These are phyloP conservation scores for Coffea eugenioides DNA, from an alignment of 257 asterid species.

Conservation along the genomic window DNA sequence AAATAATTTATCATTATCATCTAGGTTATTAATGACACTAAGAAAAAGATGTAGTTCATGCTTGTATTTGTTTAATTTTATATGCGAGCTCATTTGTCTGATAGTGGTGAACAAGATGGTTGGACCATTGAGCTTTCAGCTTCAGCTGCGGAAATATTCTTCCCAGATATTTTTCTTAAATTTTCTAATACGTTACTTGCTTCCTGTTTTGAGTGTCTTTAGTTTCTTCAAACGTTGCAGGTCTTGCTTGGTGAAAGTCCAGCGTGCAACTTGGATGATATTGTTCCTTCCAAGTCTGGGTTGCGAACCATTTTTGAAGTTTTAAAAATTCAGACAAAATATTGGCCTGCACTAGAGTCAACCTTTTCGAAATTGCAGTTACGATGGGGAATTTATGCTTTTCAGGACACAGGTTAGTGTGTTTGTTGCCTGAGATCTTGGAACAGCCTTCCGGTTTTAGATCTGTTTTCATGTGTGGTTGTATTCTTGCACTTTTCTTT, in stretches of 20 bases:
- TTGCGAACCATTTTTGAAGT: conserved; percentile 71
- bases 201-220: not conserved
- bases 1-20: not conserved
- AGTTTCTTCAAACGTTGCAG: conserved; percentile 45
- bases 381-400: conserved; percentile 51
- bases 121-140: not conserved
- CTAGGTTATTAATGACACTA: not conserved
- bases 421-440: not conserved
- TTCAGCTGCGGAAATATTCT: not conserved
- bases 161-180: not conserved
- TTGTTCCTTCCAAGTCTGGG: conserved; percentile 70
- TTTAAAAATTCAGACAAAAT: conserved; percentile 61
- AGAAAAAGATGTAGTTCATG: not conserved
- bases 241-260: conserved; percentile 82
- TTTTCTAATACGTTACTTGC: not conserved
- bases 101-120: not conserved
- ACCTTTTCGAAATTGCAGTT: conserved; percentile 45
- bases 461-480: not conserved
- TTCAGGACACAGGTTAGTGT: conserved; percentile 60
- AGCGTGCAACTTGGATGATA: conserved; percentile 34
- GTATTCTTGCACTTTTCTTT: not conserved
- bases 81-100: not conserved
- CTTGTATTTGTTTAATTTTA: not conserved
- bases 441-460: not conserved
- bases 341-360: conserved; percentile 67